Evolutionary conservation across 2,329 filamentous ascomycete species (phyloP).

Genomic region (Coniosporium tulheliwenetii): DNA sequence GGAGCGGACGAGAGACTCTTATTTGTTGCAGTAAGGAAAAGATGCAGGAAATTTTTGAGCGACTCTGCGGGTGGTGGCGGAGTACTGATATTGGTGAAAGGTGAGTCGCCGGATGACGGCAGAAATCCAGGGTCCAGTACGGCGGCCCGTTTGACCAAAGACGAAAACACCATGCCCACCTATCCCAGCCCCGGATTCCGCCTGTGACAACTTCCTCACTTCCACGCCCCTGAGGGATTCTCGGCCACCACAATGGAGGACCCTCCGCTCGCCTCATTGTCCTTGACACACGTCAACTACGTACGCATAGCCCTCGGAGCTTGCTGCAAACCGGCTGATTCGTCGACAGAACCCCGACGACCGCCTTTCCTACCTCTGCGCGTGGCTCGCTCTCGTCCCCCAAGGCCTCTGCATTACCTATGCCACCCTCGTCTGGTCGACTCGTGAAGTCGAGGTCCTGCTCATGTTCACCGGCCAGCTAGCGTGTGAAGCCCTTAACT

Average conservation of each 20-base stretch:
- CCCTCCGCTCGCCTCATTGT: constrained; percentile 67
- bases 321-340: not conserved
- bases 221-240: not conserved
- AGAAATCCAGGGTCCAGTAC: too few relatives aligned
- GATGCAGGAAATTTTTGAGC: too few relatives aligned
- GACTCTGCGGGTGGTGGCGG: too few relatives aligned
- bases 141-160: not conserved
- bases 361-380: constrained; percentile 69
- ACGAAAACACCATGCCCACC: not conserved
- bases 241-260: constrained; percentile 23
- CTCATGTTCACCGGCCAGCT: constrained; percentile 89
- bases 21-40: too few relatives aligned
- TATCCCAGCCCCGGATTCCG: not conserved
- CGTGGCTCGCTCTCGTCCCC: constrained; percentile 85
- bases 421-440: constrained; percentile 76
- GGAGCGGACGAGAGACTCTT: too few relatives aligned
- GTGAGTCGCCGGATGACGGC: too few relatives aligned
- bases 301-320: constrained; percentile 33
- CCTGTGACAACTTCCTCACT: not conserved
- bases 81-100: too few relatives aligned
- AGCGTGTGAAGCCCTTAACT: constrained; percentile 82
- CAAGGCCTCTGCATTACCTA: constrained; percentile 87
- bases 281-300: constrained; percentile 92
- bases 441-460: constrained; percentile 75
- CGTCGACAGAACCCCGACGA: constrained; percentile 68